Evolutionary conservation across 176 grass and related monocot species (phyloP).

Genomic region (Hsuehochloa calcarea): DNA sequence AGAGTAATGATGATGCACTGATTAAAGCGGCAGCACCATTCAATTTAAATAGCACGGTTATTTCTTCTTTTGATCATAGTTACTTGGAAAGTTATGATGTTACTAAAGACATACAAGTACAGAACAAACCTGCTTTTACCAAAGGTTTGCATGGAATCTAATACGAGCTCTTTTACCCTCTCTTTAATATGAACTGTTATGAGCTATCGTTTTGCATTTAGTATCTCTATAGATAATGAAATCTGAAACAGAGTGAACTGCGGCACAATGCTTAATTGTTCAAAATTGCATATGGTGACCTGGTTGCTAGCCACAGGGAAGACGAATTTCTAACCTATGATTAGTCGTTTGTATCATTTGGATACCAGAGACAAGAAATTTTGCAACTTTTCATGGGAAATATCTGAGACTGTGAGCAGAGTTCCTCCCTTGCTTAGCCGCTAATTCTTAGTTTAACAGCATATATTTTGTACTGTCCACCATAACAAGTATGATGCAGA

Average conservation of each 20-base stretch:
- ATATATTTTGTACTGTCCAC: not conserved
- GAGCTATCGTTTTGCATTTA: not conserved
- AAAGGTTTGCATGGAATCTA: slow-evolving; percentile 19
- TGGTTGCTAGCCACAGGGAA: not conserved
- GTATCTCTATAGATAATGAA: not conserved
- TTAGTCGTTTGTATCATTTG: not conserved
- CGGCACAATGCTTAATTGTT: not conserved
- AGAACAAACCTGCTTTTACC: slow-evolving; percentile 28
- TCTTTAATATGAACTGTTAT: not conserved
- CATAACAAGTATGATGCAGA: not conserved
- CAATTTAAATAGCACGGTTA: slow-evolving; percentile 29
- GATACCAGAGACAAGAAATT: not conserved
- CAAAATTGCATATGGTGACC: not conserved
- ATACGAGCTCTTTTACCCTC: not conserved
- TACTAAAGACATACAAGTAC: slow-evolving; percentile 40
- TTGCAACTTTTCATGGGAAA: not conserved
- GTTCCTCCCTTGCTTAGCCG: not conserved
- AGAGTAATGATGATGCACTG: slow-evolving; percentile 31
- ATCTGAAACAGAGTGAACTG: slow-evolving; percentile 18
- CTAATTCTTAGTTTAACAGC: not conserved
- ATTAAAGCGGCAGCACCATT: slow-evolving; percentile 29
- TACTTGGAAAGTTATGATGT: slow-evolving; percentile 33
- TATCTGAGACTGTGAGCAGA: not conserved
- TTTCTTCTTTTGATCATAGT: slow-evolving; percentile 32
- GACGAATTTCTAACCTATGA: not conserved